Conservation (phyloP, 2,329 filamentous ascomycete species). For the Arachnopeziza araneosa region DNA sequence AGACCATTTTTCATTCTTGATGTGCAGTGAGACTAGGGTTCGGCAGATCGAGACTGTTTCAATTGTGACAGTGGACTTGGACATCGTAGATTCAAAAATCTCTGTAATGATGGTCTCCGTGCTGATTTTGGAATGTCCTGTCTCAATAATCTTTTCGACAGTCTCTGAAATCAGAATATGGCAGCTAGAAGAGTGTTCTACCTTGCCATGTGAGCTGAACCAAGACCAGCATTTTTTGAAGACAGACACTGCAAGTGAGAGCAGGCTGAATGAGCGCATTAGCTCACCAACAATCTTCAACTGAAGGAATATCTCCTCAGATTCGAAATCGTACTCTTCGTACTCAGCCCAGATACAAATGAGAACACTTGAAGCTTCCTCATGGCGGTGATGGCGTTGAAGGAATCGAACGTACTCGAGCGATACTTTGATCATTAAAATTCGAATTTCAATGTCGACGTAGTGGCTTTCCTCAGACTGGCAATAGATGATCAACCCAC, state of each 20-base stretch:
- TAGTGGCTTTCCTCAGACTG: slow-evolving; percentile 9
- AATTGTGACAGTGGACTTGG: background rate
- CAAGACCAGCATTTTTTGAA: slow-evolving; percentile 10
- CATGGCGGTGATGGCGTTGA: slow-evolving; percentile 1
- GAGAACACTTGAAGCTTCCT: slow-evolving; percentile 7
- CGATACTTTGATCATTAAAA: slow-evolving; percentile 19
- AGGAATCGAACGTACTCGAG: slow-evolving; percentile 17
- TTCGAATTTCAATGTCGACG: slow-evolving; percentile 11
- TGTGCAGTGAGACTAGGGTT: slow-evolving; percentile 5
- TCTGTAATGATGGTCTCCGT: background rate
- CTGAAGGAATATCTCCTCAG: slow-evolving; percentile 7
- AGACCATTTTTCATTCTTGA: slow-evolving; percentile 5
- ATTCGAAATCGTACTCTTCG: slow-evolving; percentile 10
- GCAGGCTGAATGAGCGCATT: slow-evolving; percentile 3
- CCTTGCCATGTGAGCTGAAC: slow-evolving; percentile 6
- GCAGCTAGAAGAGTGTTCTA: slow-evolving; percentile 2
- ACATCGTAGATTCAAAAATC: background rate
- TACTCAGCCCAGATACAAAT: slow-evolving; percentile 11
- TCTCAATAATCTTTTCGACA: background rate
- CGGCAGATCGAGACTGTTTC: slow-evolving; percentile 9
- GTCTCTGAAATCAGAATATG: slow-evolving; percentile 6
- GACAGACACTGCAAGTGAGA: slow-evolving; percentile 4
- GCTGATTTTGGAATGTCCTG: too few relatives aligned
- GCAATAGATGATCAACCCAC: slow-evolving; percentile 17
- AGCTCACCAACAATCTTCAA: slow-evolving; percentile 7